Conservation (phyloP, 164 flowering plant genomes). For the Vitis rupestris region DNA sequence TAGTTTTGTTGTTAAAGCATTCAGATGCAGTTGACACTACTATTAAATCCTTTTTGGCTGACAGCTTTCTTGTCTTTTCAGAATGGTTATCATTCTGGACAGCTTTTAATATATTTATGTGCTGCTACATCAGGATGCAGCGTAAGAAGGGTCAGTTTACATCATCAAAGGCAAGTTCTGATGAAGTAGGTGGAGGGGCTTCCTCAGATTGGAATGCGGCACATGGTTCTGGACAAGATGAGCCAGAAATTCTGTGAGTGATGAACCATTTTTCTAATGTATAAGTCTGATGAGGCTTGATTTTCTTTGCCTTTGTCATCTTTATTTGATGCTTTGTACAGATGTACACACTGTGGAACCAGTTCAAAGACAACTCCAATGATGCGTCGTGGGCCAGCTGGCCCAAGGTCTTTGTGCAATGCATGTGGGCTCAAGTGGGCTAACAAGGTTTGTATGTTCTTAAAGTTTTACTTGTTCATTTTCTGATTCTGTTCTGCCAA, state of each 20-base stretch:
- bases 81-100: background rate
- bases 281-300: background rate
- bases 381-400: slow-evolving; percentile 84
- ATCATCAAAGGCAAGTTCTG: slow-evolving; percentile 46
- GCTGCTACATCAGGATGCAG: slow-evolving; percentile 53
- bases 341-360: slow-evolving; percentile 64
- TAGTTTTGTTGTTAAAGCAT: too few species aligned
- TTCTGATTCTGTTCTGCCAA: background rate
- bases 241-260: slow-evolving; percentile 57
- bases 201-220: slow-evolving; percentile 33
- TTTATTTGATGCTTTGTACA: slow-evolving; percentile 17
- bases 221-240: slow-evolving; percentile 41
- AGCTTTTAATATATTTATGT: slow-evolving; percentile 2
- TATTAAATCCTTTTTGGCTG: background rate
- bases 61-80: background rate
- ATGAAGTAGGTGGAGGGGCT: slow-evolving; percentile 39
- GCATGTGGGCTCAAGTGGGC: slow-evolving; percentile 90
- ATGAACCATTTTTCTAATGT: background rate
- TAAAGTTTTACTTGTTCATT: background rate
- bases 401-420: slow-evolving; percentile 72
- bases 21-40: too few species aligned
- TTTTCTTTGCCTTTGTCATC: background rate
- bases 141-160: slow-evolving; percentile 73
- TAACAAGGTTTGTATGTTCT: slow-evolving; percentile 48
- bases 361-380: slow-evolving; percentile 67